phyloP scores from a whole-genome alignment of 345 rosid species.

The Eucalyptus guilfoylei region DNA sequence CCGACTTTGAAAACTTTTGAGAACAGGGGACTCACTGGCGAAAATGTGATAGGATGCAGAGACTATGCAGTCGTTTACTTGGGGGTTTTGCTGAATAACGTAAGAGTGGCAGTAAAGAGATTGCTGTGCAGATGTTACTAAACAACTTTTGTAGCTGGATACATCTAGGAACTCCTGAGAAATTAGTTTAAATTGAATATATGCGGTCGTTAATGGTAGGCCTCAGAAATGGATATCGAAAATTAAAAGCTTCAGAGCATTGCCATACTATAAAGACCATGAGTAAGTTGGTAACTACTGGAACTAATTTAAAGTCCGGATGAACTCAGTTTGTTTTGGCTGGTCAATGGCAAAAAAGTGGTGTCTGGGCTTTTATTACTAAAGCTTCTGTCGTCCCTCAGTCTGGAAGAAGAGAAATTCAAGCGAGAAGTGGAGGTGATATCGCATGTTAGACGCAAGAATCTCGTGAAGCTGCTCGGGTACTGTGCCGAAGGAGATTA shows the following conservation, averaged over 20 bases:
- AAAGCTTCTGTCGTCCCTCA: background rate
- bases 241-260: background rate
- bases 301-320: background rate
- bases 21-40: conserved; percentile 17
- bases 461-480: conserved; percentile 51
- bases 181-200: background rate
- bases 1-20: background rate
- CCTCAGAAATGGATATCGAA: background rate
- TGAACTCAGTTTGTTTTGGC: background rate
- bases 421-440: conserved; percentile 30
- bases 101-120: conserved; percentile 45
- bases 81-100: conserved; percentile 28
- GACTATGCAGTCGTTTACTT: conserved; percentile 30
- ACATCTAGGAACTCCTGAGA: background rate
- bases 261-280: background rate
- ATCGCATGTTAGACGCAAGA: conserved; percentile 45
- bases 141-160: background rate
- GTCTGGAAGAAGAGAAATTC: conserved; percentile 22
- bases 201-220: background rate
- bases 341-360: background rate
- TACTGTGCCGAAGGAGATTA: conserved; percentile 44
- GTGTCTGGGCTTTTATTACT: background rate
- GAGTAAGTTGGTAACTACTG: background rate
- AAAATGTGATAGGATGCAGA: conserved; percentile 43
- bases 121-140: conserved; percentile 28